Base-by-base conservation (phyloP, 2,329 filamentous ascomycete species). In the Xenoacremonium recifei region DNA sequence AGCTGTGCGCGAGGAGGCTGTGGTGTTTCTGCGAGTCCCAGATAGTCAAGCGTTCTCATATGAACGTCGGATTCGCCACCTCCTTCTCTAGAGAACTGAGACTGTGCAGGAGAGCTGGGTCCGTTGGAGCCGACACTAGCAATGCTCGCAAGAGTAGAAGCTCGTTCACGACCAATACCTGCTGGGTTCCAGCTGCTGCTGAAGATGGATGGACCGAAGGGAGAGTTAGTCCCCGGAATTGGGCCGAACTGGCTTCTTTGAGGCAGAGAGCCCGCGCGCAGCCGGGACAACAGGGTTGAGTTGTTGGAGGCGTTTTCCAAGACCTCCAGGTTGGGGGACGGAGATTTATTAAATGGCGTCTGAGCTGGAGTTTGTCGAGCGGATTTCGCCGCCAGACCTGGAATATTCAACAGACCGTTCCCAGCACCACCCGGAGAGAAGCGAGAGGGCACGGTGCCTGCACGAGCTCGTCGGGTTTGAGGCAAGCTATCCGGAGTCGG, bases 401-500 rank as follows among this genome's bases (percentile, higher is more conserved):
- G 76, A 13, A 82, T 66, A 52, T 72, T 78, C 25, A 76, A 62
- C 40, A 84, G 65, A 20, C 79, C 77, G 58, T 77, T 84, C 43
- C 80, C 73, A 5, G 80, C 77, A 39, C 82, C 82, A 19, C 86
- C 85, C 13, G 88, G 86, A 21, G 91, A 90, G 63, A 99, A 95
- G 50, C 92, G 81, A 34, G 93, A 97, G 17, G 93, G 93, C n/a
- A 99, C 84, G 3, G 93, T 99, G 53, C 93, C 93, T 47, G 93
- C 93, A 64, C 93, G 83, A 55, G 89, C 86, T 62, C 93, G 84
- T 51, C 93, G 82, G 35, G 82, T 80, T 57, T 86, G 77, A 42
- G 85, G 82, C 47, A 85, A 63, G 44, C 73, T 77, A 50, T 84
- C 79, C 51, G 85, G 79, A 7, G 84, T 77, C 31, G 86, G 78